Percentiles rank a stretch among this genome's conserved stretches.
Evolutionary conservation across 163 green algal genomes (phyloP).

Genomic region (Volvox carteri): DNA sequence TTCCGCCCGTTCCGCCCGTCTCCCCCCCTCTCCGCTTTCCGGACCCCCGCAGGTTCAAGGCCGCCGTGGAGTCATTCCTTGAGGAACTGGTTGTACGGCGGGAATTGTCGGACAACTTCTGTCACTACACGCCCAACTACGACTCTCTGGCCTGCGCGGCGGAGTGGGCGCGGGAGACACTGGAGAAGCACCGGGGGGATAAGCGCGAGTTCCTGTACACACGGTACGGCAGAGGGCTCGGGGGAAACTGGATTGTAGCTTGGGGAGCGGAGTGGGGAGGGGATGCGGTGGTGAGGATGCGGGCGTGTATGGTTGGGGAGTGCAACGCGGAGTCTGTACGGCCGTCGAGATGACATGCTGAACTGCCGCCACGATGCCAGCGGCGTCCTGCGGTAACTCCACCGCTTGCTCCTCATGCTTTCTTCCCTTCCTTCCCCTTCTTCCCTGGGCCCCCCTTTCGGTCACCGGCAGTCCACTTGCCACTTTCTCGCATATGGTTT

Average conservation of each 20-base stretch:
- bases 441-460: too few relatives aligned
- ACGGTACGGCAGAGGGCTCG: constrained; percentile 56
- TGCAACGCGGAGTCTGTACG: too few relatives aligned
- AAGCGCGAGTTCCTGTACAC: constrained; percentile 92
- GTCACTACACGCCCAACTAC: constrained; percentile 93
- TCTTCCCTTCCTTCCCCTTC: too few relatives aligned
- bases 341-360: too few relatives aligned
- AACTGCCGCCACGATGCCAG: too few relatives aligned
- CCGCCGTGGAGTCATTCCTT: constrained; percentile 92
- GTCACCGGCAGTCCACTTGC: too few relatives aligned
- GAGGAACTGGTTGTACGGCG: constrained; percentile 97
- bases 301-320: too few relatives aligned
- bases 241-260: not conserved
- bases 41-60: constrained; percentile 73
- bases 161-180: constrained; percentile 89
- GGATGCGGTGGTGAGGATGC: not conserved
- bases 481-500: too few relatives aligned
- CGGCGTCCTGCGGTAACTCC: too few relatives aligned
- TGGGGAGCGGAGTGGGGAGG: not conserved
- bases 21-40: too few relatives aligned
- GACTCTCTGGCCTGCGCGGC: constrained; percentile 88
- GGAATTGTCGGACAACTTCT: constrained; percentile 98
- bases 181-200: constrained; percentile 86
- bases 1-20: too few relatives aligned
- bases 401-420: too few relatives aligned